A percentile compares a stretch with the other conserved stretches of the same genome.
phyloP scores from a whole-genome alignment of 1,284 basidiomycete species.

The Sanghuangporus weigelae region DNA sequence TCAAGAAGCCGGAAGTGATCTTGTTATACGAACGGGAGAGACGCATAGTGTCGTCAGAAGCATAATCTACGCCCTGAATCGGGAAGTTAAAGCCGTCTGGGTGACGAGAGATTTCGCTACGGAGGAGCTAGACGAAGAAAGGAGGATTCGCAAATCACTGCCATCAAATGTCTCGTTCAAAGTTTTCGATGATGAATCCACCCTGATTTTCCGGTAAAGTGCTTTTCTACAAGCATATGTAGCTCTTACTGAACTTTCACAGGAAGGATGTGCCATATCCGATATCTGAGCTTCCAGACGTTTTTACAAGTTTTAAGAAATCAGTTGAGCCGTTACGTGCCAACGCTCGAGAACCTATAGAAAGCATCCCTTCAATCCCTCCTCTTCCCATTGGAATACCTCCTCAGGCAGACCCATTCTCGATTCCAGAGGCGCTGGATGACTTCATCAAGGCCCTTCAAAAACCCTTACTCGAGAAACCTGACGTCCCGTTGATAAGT shows the following conservation, averaged over 20 bases:
- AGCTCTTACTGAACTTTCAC: neutral
- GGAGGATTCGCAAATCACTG: neutral
- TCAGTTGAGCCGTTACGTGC: conserved; percentile 32
- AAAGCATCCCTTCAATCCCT: neutral
- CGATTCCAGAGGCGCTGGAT: conserved; percentile 10
- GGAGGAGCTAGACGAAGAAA: conserved; percentile 21
- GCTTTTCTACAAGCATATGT: neutral
- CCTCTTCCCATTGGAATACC: conserved; percentile 14
- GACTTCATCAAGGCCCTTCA: conserved; percentile 12
- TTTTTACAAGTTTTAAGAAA: conserved; percentile 41
- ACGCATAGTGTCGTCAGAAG: conserved; percentile 35
- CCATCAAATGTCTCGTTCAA: conserved; percentile 11
- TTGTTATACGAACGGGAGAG: conserved; percentile 42
- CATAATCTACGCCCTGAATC: conserved; percentile 31
- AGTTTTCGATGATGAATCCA: conserved; percentile 21
- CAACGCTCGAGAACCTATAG: conserved; percentile 23
- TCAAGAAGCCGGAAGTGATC: conserved; percentile 34
- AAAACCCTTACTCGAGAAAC: conserved; percentile 12
- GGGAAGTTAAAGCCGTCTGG: conserved; percentile 36
- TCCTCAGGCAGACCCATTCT: conserved; percentile 13
- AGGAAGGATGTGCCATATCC: conserved; percentile 31
- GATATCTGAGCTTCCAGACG: conserved; percentile 32
- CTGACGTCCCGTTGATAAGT: neutral
- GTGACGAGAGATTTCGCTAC: conserved; percentile 31
- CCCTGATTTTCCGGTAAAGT: conserved; percentile 19